Evolutionary conservation across 2,329 filamentous ascomycete species (phyloP), one percentile per base, ranked within the genome.

Genomic region (Fusarium ambrosium): DNA sequence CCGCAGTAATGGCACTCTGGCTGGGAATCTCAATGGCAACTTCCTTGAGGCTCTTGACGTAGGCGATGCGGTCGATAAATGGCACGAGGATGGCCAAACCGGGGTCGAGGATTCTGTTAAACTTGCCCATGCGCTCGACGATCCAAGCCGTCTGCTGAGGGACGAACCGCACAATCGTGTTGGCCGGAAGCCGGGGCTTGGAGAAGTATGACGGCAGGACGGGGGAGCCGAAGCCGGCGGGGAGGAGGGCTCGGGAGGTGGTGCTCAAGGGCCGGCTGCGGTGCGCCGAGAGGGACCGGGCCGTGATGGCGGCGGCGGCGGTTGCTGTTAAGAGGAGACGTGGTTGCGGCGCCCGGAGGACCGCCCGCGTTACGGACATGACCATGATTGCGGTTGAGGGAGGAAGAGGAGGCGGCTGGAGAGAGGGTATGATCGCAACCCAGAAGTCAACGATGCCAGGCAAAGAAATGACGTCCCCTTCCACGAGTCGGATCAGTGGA

Each of bases 141-240:
- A 99, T 96, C 97, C 97, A 99, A 83, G 97, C 97, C 79, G 96
- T 98, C 87, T 99, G 97, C 85, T 99, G 97, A n/a, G 97, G 97
- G 48, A 99, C 97, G 85, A 98, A 99, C 70, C 96, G 94, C 79
- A 99, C 88, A 73, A 99, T 88, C 5, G 97, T 99, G 85, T 99
- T 99, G 77, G 95, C 94, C 32, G 97, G 97, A 62, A 98, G 88
- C 24, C 89, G 87, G 14, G 89, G 87, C 74, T 89, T 89, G 81
- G 93, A 92, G 84, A 97, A 97, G 85, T 97, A 97, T n/a, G 93
- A 92, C 9, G 92, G 89, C 39, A 92, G 34, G 43, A 77, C 71
- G 60, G 77, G 75, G 27, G 79, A 70, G 43, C 78, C 77, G 70
- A 82, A 83, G 74, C 78, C 75, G 59, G 82, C 75, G 66, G 81